Evolutionary conservation across 2,329 filamentous ascomycete genomes (phyloP).

Genomic region (Exserohilum turcica): DNA sequence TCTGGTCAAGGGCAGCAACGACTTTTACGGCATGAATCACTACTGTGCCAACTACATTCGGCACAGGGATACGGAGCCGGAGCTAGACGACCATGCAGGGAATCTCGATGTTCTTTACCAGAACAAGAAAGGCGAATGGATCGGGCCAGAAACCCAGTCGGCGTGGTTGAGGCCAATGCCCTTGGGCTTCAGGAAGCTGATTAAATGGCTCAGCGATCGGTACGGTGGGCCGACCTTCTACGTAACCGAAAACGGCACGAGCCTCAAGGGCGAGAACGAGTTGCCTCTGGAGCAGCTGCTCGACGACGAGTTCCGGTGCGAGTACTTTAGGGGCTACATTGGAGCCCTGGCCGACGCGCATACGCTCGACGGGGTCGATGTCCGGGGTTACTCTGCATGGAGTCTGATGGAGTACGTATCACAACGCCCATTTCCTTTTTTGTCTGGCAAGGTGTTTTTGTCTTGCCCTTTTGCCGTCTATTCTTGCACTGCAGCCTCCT

Average conservation of each 20-base stretch:
- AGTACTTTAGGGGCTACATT: conserved; percentile 81
- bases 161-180: conserved; percentile 80
- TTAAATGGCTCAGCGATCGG: conserved; percentile 64
- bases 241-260: conserved; percentile 88
- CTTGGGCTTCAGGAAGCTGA: conserved; percentile 74
- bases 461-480: background rate
- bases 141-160: conserved; percentile 82
- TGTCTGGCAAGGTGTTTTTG: no score
- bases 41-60: conserved; percentile 89
- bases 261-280: conserved; percentile 81
- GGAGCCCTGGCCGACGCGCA: conserved; percentile 75
- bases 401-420: conserved; percentile 78
- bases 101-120: conserved; percentile 75
- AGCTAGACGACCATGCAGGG: conserved; percentile 71
- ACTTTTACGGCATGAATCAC: conserved; percentile 95
- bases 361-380: conserved; percentile 74
- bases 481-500: background rate
- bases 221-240: conserved; percentile 80
- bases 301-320: conserved; percentile 78
- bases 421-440: conserved; percentile 2
- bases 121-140: conserved; percentile 73
- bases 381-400: conserved; percentile 83
- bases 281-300: conserved; percentile 72
- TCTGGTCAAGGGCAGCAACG: conserved; percentile 83
- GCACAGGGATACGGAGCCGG: conserved; percentile 66